Evolutionary conservation across 305 asterid species (phyloP).

Genomic region (Solanum hybrid): DNA sequence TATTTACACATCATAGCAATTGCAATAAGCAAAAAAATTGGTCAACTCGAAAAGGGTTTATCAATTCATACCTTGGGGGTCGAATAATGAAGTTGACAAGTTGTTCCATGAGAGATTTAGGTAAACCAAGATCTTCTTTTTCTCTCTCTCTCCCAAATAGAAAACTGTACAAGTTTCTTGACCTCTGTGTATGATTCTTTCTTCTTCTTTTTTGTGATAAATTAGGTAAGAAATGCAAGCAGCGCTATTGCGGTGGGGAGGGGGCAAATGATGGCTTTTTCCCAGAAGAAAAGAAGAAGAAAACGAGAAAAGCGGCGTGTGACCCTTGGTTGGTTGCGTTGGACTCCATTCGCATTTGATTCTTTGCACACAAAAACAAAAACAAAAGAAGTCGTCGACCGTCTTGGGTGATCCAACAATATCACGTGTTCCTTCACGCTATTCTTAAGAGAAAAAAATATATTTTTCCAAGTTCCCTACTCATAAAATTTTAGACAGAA

Average conservation of each 20-base stretch:
- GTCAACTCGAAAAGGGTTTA: neutral
- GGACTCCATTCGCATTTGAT: neutral
- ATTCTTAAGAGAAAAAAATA: neutral
- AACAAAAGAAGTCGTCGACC: neutral
- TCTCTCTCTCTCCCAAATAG: constrained; percentile 1
- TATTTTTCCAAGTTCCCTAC: neutral
- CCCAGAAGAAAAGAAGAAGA: neutral
- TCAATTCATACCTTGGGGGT: constrained; percentile 74
- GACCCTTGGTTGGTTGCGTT: neutral
- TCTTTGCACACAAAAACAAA: neutral
- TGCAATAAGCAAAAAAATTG: neutral
- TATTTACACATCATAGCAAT: too few relatives aligned
- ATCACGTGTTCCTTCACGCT: neutral
- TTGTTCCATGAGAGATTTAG: constrained; percentile 67
- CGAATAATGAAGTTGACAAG: constrained; percentile 91
- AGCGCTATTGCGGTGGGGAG: neutral
- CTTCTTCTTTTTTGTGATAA: too few relatives aligned
- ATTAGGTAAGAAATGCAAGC: neutral
- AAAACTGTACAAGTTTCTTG: constrained; percentile 5
- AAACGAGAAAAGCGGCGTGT: neutral
- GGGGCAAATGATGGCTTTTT: neutral
- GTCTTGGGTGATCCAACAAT: neutral
- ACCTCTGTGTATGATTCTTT: too few relatives aligned
- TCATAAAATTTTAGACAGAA: too few relatives aligned
- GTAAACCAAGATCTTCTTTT: constrained; percentile 24